phyloP scores from a whole-genome alignment of 75 land plant genomes.

The Pinus albicaulis region DNA sequence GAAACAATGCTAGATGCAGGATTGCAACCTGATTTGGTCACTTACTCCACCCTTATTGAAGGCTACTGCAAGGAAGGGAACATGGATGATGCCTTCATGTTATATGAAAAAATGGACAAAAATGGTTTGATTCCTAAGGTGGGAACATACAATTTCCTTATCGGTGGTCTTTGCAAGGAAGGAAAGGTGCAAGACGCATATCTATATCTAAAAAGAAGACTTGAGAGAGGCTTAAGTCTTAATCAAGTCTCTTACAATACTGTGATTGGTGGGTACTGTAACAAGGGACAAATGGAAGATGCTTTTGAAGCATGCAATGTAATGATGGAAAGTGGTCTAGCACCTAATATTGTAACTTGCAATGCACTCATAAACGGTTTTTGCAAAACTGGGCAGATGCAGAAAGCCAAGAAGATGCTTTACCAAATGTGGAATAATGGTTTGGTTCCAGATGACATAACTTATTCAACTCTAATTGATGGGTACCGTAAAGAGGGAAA shows the following conservation, averaged over 20 bases:
- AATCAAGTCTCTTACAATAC: slow-evolving; percentile 70
- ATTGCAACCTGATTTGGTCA: slow-evolving; percentile 53
- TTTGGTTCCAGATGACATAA: slow-evolving; percentile 53
- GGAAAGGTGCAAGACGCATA: slow-evolving; percentile 46
- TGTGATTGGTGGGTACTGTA: slow-evolving; percentile 62
- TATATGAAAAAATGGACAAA: slow-evolving; percentile 40
- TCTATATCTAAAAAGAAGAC: slow-evolving; percentile 48
- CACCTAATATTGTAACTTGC: slow-evolving; percentile 67
- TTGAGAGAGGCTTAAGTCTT: slow-evolving; percentile 44
- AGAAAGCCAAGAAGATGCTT: slow-evolving; percentile 61
- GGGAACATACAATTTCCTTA: slow-evolving; percentile 41
- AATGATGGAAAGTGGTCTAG: slow-evolving; percentile 53
- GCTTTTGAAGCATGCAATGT: slow-evolving; percentile 65
- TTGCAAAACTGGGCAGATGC: slow-evolving; percentile 54
- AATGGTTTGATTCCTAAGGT: slow-evolving; percentile 44
- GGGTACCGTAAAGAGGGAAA: slow-evolving; percentile 53
- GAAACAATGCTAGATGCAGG: slow-evolving; percentile 34
- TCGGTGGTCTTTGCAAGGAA: slow-evolving; percentile 44
- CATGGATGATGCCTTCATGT: slow-evolving; percentile 27
- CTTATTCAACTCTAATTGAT: slow-evolving; percentile 65
- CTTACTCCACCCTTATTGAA: slow-evolving; percentile 62
- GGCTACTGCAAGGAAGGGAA: slow-evolving; percentile 52
- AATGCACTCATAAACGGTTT: slow-evolving; percentile 67
- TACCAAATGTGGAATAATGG: slow-evolving; percentile 69
- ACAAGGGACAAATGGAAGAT: slow-evolving; percentile 44